Evolutionary conservation across 202 grass and related monocot genomes (phyloP), one percentile per base, ranked within the genome.

Genomic region (Bolboschoenoplectus hybrid): DNA sequence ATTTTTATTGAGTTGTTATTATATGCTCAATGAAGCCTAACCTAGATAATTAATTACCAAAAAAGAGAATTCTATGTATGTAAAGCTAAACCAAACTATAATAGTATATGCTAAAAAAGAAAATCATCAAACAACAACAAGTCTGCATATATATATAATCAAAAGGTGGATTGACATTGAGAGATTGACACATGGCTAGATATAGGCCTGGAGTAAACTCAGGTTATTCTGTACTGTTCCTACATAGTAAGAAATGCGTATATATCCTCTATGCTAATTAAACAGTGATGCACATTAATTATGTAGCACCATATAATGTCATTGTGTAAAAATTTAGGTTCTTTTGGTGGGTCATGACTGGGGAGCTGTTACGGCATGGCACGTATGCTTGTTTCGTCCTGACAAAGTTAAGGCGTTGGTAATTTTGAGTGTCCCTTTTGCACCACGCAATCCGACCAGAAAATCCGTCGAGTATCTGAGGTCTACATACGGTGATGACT

Each of bases 321-420:
- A 85, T 14, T 20, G 11, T n/a, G 14, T 40, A 40, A 83, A 83
- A 63, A 55, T 12, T 70, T 63, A 51, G 82, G 88, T 92, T n/a
- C 90, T 94, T 64, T 90, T 94, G n/a, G 92, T 73, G 19, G 92
- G 86, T 16, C 92, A 94, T 83, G 88, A 94, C 74, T 92, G 90
- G 90, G 92, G 92, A 67, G 90, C 92, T 17, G 32, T 89, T 63
- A 87, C 34, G 0, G 90, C 92, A 1, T 94, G 90, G 92, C 83
- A 55, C n/a, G 62, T 90, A 40, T 92, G 92, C 88, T 74, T 84
- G 82, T 87, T 89, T 74, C 67, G 90, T 1, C 86, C 88, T 0
- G 92, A 94, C 88, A 69, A 49, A 81, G 90, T 92, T 64, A 87
- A 84, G 56, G 88, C 90, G 32, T 63, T 94, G 49, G 90, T 92